Conservation (phyloP, 2,329 filamentous ascomycete genomes). For the Laburnicola sp. region DNA sequence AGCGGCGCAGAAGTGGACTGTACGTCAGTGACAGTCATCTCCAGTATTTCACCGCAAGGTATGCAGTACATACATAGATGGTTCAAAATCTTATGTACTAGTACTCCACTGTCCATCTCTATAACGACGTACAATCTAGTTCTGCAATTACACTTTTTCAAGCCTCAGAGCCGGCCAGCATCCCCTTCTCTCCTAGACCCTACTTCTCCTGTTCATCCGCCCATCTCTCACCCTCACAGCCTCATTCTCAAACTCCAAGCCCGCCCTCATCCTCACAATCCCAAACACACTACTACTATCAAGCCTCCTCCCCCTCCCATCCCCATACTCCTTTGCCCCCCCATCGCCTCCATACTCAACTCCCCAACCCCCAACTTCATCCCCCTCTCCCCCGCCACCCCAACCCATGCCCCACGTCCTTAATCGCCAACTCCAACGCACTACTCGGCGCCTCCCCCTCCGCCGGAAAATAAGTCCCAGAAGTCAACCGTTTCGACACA, state of each 20-base stretch:
- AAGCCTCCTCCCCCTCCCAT: conserved; percentile 42
- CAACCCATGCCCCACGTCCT: conserved; percentile 57
- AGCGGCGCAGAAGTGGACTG: too few species aligned
- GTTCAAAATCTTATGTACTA: too few species aligned
- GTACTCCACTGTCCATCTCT: too few species aligned
- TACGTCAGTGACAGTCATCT: too few species aligned
- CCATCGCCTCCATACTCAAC: conserved; percentile 49
- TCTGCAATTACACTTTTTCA: too few species aligned
- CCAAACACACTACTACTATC: conserved; percentile 59
- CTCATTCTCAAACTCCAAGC: conserved; percentile 51
- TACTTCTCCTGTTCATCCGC: not conserved
- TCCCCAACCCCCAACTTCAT: conserved; percentile 50
- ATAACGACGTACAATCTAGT: too few species aligned
- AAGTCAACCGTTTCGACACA: conserved; percentile 33
- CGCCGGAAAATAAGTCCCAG: conserved; percentile 30
- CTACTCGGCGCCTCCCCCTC: conserved; percentile 49
- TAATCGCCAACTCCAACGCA: conserved; percentile 55
- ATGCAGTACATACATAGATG: too few species aligned
- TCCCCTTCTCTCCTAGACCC: not conserved
- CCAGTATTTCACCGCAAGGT: too few species aligned
- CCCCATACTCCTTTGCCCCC: conserved; percentile 47
- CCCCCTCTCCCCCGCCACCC: conserved; percentile 47
- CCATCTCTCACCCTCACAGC: conserved; percentile 30
- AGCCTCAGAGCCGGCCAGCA: too few species aligned
- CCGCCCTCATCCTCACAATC: conserved; percentile 49